phyloP scores from a whole-genome alignment of 495 filamentous ascomycete genomes.

The Penicillium nucicola region DNA sequence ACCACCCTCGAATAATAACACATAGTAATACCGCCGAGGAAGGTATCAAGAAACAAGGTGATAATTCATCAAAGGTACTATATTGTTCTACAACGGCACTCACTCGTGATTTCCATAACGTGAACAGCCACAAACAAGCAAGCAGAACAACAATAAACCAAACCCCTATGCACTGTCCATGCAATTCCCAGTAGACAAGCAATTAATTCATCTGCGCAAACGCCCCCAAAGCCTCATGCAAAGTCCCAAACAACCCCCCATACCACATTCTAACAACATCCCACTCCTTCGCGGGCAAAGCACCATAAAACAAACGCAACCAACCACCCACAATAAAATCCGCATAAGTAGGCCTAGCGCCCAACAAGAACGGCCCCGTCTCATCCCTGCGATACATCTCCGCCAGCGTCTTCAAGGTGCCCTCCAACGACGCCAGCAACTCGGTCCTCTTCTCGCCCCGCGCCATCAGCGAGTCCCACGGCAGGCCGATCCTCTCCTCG shows the following conservation, averaged over 20 bases:
- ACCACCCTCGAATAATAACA: too few species aligned
- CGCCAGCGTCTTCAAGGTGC: slow-evolving; percentile 40
- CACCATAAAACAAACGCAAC: slow-evolving; percentile 43
- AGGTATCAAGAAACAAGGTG: too few species aligned
- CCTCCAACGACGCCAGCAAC: slow-evolving; percentile 31
- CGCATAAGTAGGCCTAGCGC: slow-evolving; percentile 49
- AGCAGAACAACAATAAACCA: too few species aligned
- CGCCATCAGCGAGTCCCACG: slow-evolving; percentile 46
- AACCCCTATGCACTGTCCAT: too few species aligned
- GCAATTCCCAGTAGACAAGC: too few species aligned
- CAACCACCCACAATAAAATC: slow-evolving; percentile 62
- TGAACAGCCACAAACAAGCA: too few species aligned
- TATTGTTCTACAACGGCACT: too few species aligned
- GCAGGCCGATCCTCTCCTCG: slow-evolving; percentile 38
- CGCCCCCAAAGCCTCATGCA: slow-evolving; percentile 45
- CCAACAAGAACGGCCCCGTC: slow-evolving; percentile 50
- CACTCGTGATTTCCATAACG: too few species aligned
- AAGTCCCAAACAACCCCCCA: slow-evolving; percentile 41
- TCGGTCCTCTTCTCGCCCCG: slow-evolving; percentile 40
- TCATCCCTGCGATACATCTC: slow-evolving; percentile 35
- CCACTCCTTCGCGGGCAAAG: slow-evolving; percentile 46
- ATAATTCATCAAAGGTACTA: too few species aligned
- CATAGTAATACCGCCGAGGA: too few species aligned
- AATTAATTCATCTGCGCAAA: slow-evolving; percentile 28
- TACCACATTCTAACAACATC: slow-evolving; percentile 50